phyloP scores from a whole-genome alignment of 73 alveolate genomes.

The Symbiodinium pilosum region DNA sequence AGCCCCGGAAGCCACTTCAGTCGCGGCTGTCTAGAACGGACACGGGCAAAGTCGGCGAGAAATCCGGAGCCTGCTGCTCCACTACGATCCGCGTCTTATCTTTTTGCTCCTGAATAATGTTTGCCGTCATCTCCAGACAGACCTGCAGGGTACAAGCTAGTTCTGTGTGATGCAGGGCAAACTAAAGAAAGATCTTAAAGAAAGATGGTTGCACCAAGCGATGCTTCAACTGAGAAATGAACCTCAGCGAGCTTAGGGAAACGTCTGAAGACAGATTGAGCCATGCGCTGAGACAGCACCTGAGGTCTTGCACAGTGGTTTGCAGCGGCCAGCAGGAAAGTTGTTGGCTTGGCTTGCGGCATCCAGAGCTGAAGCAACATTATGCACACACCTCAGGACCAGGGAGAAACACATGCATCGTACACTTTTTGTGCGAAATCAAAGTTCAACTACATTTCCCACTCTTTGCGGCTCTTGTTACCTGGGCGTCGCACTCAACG shows the following conservation, averaged over 20 bases:
- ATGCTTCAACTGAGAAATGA: too few species aligned
- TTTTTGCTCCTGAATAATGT: slow-evolving; percentile 65
- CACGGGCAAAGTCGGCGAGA: too few species aligned
- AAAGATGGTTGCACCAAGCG: too few species aligned
- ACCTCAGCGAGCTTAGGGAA: slow-evolving; percentile 88
- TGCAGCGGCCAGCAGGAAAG: too few species aligned
- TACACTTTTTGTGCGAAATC: too few species aligned
- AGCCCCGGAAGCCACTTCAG: too few species aligned
- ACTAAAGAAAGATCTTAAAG: background rate
- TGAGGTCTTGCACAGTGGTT: background rate
- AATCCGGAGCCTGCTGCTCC: slow-evolving; percentile 58
- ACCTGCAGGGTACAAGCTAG: too few species aligned
- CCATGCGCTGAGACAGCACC: slow-evolving; percentile 90
- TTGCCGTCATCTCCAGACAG: slow-evolving; percentile 59
- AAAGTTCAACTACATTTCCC: too few species aligned
- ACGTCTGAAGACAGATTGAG: slow-evolving; percentile 72
- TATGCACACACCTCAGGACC: slow-evolving; percentile 54
- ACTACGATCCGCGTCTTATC: slow-evolving; percentile 59
- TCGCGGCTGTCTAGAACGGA: too few species aligned
- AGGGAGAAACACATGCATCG: too few species aligned
- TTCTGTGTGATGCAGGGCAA: background rate
- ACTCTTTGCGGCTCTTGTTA: too few species aligned
- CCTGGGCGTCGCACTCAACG: slow-evolving; percentile 1
- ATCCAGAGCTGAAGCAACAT: slow-evolving; percentile 76
- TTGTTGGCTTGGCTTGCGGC: background rate